Conservation (phyloP, 306 rosid species). For the Gastrolobium villosum region DNA sequence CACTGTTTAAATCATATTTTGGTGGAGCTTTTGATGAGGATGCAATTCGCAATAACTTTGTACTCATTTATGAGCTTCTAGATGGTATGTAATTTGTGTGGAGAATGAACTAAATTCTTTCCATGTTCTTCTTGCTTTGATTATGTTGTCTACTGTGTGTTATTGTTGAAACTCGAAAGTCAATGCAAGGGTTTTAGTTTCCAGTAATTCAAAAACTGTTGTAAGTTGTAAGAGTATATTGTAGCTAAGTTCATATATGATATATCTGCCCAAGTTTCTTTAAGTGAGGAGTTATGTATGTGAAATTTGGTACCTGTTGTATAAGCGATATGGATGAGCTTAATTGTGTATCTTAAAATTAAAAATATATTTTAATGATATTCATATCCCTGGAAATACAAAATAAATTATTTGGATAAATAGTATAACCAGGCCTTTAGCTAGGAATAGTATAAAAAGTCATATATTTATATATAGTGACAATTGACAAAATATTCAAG, state of each 20-base stretch:
- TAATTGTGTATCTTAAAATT: neutral
- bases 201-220: neutral
- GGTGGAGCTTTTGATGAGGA: constrained; percentile 97
- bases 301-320: neutral
- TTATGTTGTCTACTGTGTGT: constrained; percentile 16
- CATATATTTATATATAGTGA: neutral
- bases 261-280: neutral
- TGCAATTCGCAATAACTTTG: constrained; percentile 94
- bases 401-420: neutral
- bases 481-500: neutral
- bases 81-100: constrained; percentile 71
- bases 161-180: constrained; percentile 9
- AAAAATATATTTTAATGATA: constrained; percentile 2
- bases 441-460: neutral
- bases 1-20: constrained; percentile 86
- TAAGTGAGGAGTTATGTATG: constrained; percentile 2
- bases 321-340: neutral
- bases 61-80: constrained; percentile 87
- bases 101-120: neutral
- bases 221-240: neutral
- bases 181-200: constrained; percentile 19
- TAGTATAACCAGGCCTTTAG: neutral
- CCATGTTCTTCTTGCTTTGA: constrained; percentile 11
- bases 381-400: neutral
- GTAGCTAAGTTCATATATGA: constrained; percentile 24